phyloP scores from a whole-genome alignment of 106 monocot species.

The Alisma plantagoaquatica region DNA sequence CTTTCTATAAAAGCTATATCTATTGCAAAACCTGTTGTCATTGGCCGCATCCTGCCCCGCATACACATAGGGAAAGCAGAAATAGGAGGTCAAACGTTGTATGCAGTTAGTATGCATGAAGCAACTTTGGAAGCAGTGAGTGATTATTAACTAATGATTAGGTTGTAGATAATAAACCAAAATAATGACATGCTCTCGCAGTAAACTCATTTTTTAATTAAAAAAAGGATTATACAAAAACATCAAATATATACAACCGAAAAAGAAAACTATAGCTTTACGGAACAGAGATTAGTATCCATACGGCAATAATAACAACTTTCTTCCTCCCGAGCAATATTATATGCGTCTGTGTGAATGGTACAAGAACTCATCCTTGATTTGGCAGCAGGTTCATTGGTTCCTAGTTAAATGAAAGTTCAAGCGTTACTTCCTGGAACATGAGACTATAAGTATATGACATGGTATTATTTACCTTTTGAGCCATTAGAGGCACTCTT shows the following conservation, averaged over 20 bases:
- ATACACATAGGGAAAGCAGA: no score
- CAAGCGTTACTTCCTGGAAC: background rate
- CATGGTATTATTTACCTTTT: constrained; percentile 24
- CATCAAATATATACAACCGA: background rate
- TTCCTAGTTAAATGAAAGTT: constrained; percentile 20
- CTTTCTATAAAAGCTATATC: no score
- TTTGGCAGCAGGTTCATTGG: constrained; percentile 15
- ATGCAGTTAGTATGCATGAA: no score
- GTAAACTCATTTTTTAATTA: no score
- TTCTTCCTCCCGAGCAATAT: constrained; percentile 32
- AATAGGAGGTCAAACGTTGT: no score
- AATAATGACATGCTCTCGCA: no score
- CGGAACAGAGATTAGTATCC: constrained; percentile 20
- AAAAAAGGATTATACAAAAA: background rate
- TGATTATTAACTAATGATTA: no score
- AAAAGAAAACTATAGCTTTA: background rate
- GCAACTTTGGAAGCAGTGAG: no score
- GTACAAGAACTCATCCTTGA: constrained; percentile 25
- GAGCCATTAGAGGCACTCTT: constrained; percentile 13
- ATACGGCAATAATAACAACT: constrained; percentile 36
- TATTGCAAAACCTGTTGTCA: no score
- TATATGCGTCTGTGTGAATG: constrained; percentile 40
- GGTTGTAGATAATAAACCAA: no score
- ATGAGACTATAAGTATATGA: background rate
- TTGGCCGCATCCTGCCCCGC: no score